These are phyloP conservation scores for Decorospora gaudefroyi DNA, from an alignment of 2,329 filamentous ascomycete species.

Conservation along the genomic window DNA sequence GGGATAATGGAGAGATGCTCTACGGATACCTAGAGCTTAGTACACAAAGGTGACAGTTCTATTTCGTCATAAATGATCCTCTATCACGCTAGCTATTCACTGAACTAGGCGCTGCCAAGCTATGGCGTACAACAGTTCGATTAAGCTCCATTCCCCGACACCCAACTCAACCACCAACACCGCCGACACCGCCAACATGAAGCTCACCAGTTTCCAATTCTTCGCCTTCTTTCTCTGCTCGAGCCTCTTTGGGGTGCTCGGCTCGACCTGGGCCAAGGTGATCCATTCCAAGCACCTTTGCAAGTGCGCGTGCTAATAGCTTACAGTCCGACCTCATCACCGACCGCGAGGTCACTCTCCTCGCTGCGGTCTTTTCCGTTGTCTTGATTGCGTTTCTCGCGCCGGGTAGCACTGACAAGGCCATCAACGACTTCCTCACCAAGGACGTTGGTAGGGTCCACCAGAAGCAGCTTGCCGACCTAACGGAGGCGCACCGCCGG, in stretches of 20 bases:
- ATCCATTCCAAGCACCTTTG: neutral
- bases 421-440: slow-evolving; percentile 9
- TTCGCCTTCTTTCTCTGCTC: slow-evolving; percentile 17
- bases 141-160: neutral
- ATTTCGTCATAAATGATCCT: neutral
- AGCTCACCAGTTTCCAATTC: slow-evolving; percentile 13
- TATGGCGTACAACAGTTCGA: neutral
- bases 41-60: neutral
- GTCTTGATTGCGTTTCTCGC: slow-evolving; percentile 4
- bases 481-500: slow-evolving; percentile 16
- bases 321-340: slow-evolving; percentile 12
- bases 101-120: slow-evolving; percentile 8
- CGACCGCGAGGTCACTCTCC: slow-evolving; percentile 14
- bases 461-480: slow-evolving; percentile 9
- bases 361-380: slow-evolving; percentile 10
- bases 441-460: slow-evolving; percentile 5
- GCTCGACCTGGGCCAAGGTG: slow-evolving; percentile 9
- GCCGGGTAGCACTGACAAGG: neutral
- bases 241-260: slow-evolving; percentile 10
- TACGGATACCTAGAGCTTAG: too few relatives aligned
- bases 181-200: slow-evolving; percentile 6
- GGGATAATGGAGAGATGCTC: too few relatives aligned
- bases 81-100: neutral
- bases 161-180: neutral
- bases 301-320: neutral